Conservation (phyloP, 495 filamentous ascomycete species). For the Daldinia decipiens region DNA sequence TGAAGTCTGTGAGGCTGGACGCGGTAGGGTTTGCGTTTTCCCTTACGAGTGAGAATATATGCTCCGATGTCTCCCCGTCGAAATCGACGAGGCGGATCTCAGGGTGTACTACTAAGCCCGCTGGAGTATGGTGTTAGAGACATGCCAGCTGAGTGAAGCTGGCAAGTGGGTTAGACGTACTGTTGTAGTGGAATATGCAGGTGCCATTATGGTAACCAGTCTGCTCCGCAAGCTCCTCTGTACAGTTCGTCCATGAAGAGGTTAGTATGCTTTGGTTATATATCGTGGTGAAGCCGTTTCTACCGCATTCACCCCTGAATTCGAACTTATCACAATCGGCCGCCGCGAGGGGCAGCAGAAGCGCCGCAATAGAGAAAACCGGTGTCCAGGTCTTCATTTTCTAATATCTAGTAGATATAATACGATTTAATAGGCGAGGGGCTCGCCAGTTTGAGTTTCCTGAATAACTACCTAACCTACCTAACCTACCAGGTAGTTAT, state of each 20-base stretch:
- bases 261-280: constrained; percentile 3
- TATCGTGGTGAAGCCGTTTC: constrained; percentile 16
- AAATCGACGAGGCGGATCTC: constrained; percentile 15
- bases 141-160: neutral
- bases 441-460: neutral
- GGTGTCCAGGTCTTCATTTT: constrained; percentile 20
- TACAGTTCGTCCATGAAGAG: constrained; percentile 15
- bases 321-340: constrained; percentile 24
- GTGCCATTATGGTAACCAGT: neutral
- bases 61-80: neutral
- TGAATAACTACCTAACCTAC: too few species aligned
- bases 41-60: constrained; percentile 10
- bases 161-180: constrained; percentile 7
- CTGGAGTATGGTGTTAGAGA: constrained; percentile 8
- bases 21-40: neutral
- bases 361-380: neutral
- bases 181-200: neutral
- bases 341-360: constrained; percentile 15
- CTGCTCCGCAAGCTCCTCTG: neutral
- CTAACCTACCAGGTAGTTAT: neutral
- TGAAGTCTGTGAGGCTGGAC: constrained; percentile 9
- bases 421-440: neutral
- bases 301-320: constrained; percentile 6
- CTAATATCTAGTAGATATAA: neutral
- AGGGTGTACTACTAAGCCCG: constrained; percentile 13